phyloP scores from a whole-genome alignment of 306 rosid genomes.

The Quercus cerris region DNA sequence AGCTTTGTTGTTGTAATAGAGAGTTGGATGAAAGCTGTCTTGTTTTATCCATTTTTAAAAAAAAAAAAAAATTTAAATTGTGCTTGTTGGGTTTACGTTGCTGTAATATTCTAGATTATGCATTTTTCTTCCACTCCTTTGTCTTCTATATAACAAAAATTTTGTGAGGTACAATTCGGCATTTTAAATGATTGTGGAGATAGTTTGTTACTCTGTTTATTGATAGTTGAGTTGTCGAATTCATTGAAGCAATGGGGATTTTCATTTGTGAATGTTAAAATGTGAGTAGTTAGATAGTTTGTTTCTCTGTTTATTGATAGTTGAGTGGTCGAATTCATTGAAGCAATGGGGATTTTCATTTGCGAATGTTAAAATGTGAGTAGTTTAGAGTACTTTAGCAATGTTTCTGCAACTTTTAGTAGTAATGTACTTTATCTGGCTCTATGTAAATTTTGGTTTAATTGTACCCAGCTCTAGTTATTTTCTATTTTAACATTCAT shows the following conservation, averaged over 20 bases:
- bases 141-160: background rate
- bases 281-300: background rate
- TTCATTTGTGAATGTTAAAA: background rate
- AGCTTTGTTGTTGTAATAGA: background rate
- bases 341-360: background rate
- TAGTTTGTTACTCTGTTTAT: background rate
- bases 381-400: background rate
- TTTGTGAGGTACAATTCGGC: background rate
- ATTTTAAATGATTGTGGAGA: background rate
- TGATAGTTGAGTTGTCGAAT: background rate
- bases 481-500: constrained; percentile 25
- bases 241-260: background rate
- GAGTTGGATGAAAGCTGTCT: background rate
- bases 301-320: background rate
- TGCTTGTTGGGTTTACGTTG: background rate
- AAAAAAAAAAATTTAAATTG: background rate
- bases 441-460: background rate
- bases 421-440: background rate
- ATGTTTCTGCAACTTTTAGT: background rate
- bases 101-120: background rate
- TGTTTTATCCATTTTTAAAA: background rate
- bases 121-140: background rate
- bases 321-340: background rate
- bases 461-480: background rate
- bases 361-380: background rate